Base-by-base conservation (phyloP, 2,329 filamentous ascomycete species). In the Intubia oerlemansii region DNA sequence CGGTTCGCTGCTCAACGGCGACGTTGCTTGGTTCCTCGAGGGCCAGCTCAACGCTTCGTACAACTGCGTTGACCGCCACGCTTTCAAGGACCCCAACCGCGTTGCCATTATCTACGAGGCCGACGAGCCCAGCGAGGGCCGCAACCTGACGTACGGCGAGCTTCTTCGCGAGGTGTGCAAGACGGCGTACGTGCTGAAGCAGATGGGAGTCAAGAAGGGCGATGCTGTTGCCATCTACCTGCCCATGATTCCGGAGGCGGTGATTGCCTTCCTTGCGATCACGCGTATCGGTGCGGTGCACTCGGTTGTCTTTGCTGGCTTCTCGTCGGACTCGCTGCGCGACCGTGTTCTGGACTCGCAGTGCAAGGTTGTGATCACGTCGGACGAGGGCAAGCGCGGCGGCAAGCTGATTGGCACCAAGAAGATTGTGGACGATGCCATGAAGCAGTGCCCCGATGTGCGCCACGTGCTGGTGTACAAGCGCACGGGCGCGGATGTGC, bases 91-190 rank as follows among this genome's bases (percentile, higher is more conserved):
- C 54, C 88, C 88, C 27, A 59, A 95, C 56, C 81, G 76, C 56
- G 71, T 88, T 27, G 88, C 88, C 49, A 91, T 98, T 55, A 92
- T 95, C 57, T 98, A 95, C 59, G 88, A 98, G 59, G 85, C 84
- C 35, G 88, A 98, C 45, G 88, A 98, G 54, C 68, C 75, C 24
- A 62, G 55, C 30, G 77, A 91, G 47, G 84, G 88, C 46, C 81
- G 85, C 40, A 84, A 65, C 39, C 75, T 98, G 50, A 88, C 80
- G 39, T 98, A 95, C 44, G 68, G 76, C 43, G 84, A 98, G 63
- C 75, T 98, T 29, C 67, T 95, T 36, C 74, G 82, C 38, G 70
- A 98, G 52, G 85, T 98, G 29, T 93, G 76, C 44, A 76, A 69
- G 51, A 70, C 81, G 11, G 77, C 88, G 25, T 81, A 80, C 59